Conservation (phyloP, 2,329 filamentous ascomycete genomes). For the Magnaporthiopsis incrustans region DNA sequence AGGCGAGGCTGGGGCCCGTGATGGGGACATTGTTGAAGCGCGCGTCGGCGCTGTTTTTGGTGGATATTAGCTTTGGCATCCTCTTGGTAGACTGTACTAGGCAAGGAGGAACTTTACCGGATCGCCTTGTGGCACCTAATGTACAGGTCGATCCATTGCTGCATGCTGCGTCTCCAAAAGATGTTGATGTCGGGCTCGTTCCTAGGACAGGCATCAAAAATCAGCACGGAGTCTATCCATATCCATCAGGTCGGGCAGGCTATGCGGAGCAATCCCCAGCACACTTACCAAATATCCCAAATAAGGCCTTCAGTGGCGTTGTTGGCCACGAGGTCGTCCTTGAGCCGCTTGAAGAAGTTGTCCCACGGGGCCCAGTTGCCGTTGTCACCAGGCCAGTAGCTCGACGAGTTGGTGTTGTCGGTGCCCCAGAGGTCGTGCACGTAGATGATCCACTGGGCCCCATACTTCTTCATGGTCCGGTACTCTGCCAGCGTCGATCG, state of each 20-base stretch:
- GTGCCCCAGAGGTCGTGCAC: conserved; percentile 40
- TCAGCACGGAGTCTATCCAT: no score
- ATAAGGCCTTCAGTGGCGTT: conserved; percentile 28
- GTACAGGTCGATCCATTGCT: conserved; percentile 33
- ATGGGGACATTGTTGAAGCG: conserved; percentile 16
- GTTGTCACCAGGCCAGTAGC: conserved; percentile 38
- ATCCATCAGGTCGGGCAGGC: no score
- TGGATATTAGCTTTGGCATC: no score
- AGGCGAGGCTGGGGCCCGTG: conserved; percentile 30
- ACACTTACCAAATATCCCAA: conserved; percentile 36
- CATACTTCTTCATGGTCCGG: conserved; percentile 30
- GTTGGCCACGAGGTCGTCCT: conserved; percentile 27
- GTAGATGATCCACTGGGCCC: conserved; percentile 35
- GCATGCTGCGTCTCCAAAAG: conserved; percentile 28
- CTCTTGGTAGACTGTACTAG: no score
- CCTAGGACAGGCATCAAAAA: no score
- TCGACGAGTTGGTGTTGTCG: conserved; percentile 30
- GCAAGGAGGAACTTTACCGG: conserved; percentile 18
- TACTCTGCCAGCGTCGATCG: conserved; percentile 37
- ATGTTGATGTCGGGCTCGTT: conserved; percentile 38
- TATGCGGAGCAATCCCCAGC: no score
- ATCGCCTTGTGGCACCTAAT: conserved; percentile 17
- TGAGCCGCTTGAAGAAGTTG: conserved; percentile 29
- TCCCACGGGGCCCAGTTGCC: conserved; percentile 39
- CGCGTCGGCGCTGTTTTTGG: conserved; percentile 1